Base-by-base conservation (phyloP, 176 grass and related monocot species). In the Carex parvula region DNA sequence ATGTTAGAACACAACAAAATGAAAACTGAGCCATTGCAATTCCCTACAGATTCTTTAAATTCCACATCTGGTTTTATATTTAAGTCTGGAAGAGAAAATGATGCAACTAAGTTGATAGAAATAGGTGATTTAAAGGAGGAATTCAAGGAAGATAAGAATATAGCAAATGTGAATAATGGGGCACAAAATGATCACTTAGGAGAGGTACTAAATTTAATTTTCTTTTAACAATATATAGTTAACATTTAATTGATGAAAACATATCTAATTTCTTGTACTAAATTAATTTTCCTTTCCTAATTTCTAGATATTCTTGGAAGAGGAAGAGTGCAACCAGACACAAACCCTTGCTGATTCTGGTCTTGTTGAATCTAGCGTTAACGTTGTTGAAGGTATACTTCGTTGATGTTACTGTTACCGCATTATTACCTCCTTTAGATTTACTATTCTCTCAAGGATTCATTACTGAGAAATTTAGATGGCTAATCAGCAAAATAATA, bases 381-480 rank as follows among this genome's bases (percentile, higher is more conserved):
- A 63, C 52, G 84, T 86, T 3, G 81, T 78, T 87, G 83, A 89
- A 95, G 97, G 97, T 99, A 90, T 99, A 89, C 44, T 53, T 76
- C 32, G 72, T 30, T 76, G 55, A 48, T 74, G 10, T 74, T 74
- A 50, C 21, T 74, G 18, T 88, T 84, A 44, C 30, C 44, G 14
- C 83, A 67, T 24, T 55, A 64, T 75, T 82, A 67, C 20, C n/a
- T 68, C 15, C 13, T 33, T 67, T 20, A 41, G n/a, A 68, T 65
- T 46, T 6, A 15, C 14, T 22, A 42, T 64, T 14, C 18, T 63
- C 9, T 44, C 0, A 63, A 6, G 8, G 11, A 54, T 56, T 12
- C 5, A 8, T 41, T 41, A 41, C 15, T 70, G n/a, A 75, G 46
- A 75, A 75, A 75, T 29, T 53, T 9, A 29, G 9, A 8, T 26